Evolutionary conservation across 2,329 filamentous ascomycete genomes (phyloP).

Genomic region (Diaporthe citriasiana): DNA sequence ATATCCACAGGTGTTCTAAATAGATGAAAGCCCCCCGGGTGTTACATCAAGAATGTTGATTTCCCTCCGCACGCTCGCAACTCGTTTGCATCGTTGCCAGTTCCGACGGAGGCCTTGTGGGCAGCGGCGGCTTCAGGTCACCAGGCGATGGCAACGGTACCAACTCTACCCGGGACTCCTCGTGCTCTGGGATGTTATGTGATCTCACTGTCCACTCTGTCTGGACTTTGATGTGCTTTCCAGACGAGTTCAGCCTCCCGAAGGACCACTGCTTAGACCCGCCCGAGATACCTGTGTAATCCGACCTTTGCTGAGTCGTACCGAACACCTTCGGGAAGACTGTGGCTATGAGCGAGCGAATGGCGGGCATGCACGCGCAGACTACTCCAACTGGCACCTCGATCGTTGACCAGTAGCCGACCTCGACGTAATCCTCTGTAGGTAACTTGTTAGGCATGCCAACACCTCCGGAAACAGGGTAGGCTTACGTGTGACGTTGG

Average conservation of each 20-base stretch:
- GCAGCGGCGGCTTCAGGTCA: background rate
- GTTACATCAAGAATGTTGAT: background rate
- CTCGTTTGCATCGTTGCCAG: constrained; percentile 13
- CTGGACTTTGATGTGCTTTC: constrained; percentile 48
- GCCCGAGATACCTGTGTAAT: constrained; percentile 32
- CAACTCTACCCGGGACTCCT: constrained; percentile 2
- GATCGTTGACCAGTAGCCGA: constrained; percentile 51
- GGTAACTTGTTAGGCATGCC: background rate
- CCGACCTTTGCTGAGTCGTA: constrained; percentile 44
- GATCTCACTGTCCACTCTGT: constrained; percentile 48
- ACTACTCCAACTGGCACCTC: constrained; percentile 52
- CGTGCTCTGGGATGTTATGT: constrained; percentile 14
- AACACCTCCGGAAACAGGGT: background rate
- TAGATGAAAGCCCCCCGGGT: background rate
- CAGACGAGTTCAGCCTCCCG: constrained; percentile 20
- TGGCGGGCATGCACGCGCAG: constrained; percentile 52
- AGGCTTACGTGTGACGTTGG: constrained; percentile 41
- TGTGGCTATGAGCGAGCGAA: constrained; percentile 50
- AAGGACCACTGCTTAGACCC: constrained; percentile 42
- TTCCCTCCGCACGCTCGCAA: background rate
- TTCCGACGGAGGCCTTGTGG: constrained; percentile 15
- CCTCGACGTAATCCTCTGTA: constrained; percentile 44
- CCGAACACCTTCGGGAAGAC: constrained; percentile 49
- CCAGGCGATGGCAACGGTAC: constrained; percentile 3
- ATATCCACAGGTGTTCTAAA: background rate